Conservation (phyloP, 2,329 filamentous ascomycete species). For the Leptographium galeiforme region DNA sequence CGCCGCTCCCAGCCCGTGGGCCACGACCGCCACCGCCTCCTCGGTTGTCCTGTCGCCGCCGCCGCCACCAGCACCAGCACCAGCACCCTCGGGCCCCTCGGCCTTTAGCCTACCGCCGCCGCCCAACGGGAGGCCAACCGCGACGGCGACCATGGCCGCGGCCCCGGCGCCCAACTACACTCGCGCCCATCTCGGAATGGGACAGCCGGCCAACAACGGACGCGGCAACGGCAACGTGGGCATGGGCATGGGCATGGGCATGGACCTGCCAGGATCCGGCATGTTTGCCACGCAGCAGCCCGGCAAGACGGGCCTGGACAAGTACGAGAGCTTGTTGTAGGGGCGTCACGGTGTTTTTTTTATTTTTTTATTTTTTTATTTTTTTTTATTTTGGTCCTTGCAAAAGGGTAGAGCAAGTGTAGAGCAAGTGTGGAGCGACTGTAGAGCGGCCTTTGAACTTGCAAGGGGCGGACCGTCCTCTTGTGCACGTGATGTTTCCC, state of each 20-base stretch:
- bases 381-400: not conserved
- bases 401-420: too few species aligned
- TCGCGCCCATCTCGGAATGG: conserved; percentile 4
- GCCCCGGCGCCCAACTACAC: conserved; percentile 2
- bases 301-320: conserved; percentile 44
- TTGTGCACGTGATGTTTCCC: not conserved
- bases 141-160: conserved; percentile 1
- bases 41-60: too few species aligned
- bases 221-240: conserved; percentile 11
- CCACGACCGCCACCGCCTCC: conserved; percentile 8
- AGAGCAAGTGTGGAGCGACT: too few species aligned
- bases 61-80: not conserved
- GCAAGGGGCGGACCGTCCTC: not conserved
- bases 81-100: conserved; percentile 10
- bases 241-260: conserved; percentile 11
- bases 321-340: conserved; percentile 54
- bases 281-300: conserved; percentile 19
- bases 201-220: conserved; percentile 2
- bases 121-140: conserved; percentile 14
- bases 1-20: conserved; percentile 33
- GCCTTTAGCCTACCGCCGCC: conserved; percentile 29
- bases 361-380: not conserved
- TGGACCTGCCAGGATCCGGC: conserved; percentile 11
- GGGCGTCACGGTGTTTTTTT: not conserved
- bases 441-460: too few species aligned